Conservation (phyloP, 495 filamentous ascomycete genomes). For the Annulohypoxylon maeteangense region DNA sequence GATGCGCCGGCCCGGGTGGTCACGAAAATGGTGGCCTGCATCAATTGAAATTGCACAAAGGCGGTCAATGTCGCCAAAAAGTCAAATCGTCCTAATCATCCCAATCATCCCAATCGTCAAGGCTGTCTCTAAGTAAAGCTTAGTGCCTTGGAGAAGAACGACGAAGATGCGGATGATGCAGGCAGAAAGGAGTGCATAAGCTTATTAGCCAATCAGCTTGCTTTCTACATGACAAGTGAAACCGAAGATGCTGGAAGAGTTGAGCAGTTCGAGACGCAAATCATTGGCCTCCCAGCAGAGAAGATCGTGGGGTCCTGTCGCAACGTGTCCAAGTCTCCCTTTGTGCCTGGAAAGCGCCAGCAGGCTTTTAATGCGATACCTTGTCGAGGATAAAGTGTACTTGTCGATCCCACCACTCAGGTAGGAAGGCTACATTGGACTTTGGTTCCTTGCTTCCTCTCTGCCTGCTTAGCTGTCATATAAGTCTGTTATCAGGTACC, state of each 20-base stretch:
- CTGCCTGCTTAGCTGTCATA: conserved; percentile 8
- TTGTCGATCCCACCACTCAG: conserved; percentile 35
- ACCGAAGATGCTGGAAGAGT: conserved; percentile 50
- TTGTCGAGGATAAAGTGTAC: conserved; percentile 41
- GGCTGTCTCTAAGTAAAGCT: conserved; percentile 3
- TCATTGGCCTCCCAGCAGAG: conserved; percentile 34
- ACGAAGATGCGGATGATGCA: conserved; percentile 32
- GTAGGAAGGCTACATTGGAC: conserved; percentile 26
- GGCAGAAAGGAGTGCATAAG: conserved; percentile 46
- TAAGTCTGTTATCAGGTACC: conserved; percentile 42
- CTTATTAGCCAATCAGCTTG: conserved; percentile 40
- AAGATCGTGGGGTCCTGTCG: conserved; percentile 43
- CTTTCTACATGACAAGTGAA: conserved; percentile 38
- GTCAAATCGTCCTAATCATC: neutral
- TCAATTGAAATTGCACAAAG: conserved; percentile 43
- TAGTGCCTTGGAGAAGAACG: neutral
- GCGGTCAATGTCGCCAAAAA: conserved; percentile 40
- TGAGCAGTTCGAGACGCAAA: conserved; percentile 31
- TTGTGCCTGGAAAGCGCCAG: conserved; percentile 35
- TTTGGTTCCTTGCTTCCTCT: conserved; percentile 25
- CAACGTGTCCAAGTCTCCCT: conserved; percentile 48
- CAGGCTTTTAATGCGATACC: conserved; percentile 31
- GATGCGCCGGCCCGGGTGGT: conserved; percentile 32
- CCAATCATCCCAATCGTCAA: neutral
- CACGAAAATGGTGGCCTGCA: conserved; percentile 28